phyloP scores from a whole-genome alignment of 129 eudicot genomes.

The Calendula officinalis region DNA sequence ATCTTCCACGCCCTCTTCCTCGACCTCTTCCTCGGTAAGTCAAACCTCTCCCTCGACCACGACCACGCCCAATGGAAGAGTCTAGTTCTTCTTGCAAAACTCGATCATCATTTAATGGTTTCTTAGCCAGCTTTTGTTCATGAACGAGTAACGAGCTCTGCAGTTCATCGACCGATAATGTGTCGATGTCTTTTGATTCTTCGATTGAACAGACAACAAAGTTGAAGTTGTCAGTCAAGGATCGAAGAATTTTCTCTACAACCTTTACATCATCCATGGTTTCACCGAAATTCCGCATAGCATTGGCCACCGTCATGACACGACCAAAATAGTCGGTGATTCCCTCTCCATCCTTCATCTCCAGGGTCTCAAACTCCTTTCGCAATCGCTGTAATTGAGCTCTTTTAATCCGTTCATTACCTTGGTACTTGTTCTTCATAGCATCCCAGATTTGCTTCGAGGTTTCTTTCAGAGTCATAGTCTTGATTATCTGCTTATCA shows the following conservation, averaged over 20 bases:
- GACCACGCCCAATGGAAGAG: not conserved
- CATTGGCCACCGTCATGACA: not conserved
- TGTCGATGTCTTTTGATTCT: not conserved
- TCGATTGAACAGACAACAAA: not conserved
- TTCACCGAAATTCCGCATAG: not conserved
- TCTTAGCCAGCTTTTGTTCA: not conserved
- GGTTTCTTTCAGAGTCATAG: no score
- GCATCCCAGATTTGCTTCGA: no score
- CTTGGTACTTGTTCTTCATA: not conserved
- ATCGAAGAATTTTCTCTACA: not conserved
- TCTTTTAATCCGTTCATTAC: not conserved
- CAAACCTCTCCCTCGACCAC: not conserved
- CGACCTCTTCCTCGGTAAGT: not conserved
- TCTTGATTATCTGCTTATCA: no score
- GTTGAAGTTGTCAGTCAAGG: not conserved
- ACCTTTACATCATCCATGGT: not conserved
- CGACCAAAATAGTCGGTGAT: not conserved
- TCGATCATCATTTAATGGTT: not conserved
- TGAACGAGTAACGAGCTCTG: not conserved
- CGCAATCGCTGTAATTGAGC: not conserved
- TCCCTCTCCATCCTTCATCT: not conserved
- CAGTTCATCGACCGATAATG: not conserved
- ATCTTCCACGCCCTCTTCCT: not conserved
- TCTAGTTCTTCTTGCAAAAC: not conserved
- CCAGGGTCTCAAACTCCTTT: not conserved